Base-by-base conservation (phyloP, 2,329 filamentous ascomycete species). In the Trichoderma guizhouense region DNA sequence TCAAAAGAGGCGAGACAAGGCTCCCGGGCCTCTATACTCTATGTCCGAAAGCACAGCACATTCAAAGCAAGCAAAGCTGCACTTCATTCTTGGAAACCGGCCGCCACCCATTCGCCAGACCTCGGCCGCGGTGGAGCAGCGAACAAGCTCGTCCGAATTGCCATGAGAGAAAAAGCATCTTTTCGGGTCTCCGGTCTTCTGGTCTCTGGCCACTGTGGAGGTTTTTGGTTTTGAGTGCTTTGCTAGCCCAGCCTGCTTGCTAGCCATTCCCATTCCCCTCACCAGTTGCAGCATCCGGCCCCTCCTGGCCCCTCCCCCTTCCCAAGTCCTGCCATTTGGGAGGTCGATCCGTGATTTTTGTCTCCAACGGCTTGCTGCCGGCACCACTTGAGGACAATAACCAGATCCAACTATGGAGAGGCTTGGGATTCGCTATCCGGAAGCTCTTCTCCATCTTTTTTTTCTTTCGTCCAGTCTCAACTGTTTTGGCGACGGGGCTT, bases 261-360 rank as follows among this genome's bases (percentile, higher is more conserved):
- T 51, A 66, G 47, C 21, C 21, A 26, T 66, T 47, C 69, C 69
- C 69, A 32, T 61, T 51, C 62, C 62, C 69, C 62, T 71, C 69
- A 36, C 51, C 36, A 69, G 57, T 14, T 62, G 65, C 65, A 69
- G 55, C 66, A 69, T 69, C 67, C 57, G 67, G 67, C 66, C 57
- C 67, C 67, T 62, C 67, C 39, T 69, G 11, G 67, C 67, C 67
- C 67, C 67, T 69, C 67, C 39, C 64, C 67, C 57, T 62, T 69
- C 67, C 67, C 67, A 69, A 62, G 57, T 58, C 26, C 58, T 69
- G 28, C 57, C 67, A 53, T 69, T 43, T 69, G 67, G 39, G 34
- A 66, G 55, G 55, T 66, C 63, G 62, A 65, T 71, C 69, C 30
- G 39, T 66, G 69, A 62, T 62, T 53, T n/a, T 57, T 47, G 69